phyloP scores from a whole-genome alignment of 345 rosid species.

The Rhizophora mangle region DNA sequence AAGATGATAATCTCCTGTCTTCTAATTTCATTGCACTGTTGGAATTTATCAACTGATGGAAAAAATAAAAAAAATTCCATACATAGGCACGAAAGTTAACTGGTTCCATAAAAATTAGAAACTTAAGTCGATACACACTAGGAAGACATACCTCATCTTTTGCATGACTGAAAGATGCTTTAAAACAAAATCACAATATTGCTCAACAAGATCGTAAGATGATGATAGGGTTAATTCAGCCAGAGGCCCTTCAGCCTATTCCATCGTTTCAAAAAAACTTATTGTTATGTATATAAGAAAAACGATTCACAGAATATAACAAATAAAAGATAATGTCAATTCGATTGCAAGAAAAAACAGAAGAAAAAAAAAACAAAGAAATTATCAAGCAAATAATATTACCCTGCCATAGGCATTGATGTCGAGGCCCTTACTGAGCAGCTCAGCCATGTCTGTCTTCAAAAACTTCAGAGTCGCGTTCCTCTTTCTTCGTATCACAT shows the following conservation, averaged over 20 bases:
- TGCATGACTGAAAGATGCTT: slow-evolving; percentile 71
- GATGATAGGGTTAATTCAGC: slow-evolving; percentile 57
- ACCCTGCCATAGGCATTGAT: slow-evolving; percentile 81
- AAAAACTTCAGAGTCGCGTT: slow-evolving; percentile 80
- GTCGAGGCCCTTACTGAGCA: slow-evolving; percentile 78
- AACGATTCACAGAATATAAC: too few relatives aligned
- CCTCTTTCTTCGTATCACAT: slow-evolving; percentile 75
- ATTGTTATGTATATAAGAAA: not conserved
- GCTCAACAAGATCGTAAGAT: slow-evolving; percentile 73
- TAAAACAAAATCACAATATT: slow-evolving; percentile 53
- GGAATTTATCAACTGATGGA: not conserved
- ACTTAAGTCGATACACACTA: not conserved
- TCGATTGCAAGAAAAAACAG: too few relatives aligned
- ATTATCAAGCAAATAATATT: not conserved
- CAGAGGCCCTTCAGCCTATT: slow-evolving; percentile 82
- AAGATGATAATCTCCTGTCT: too few relatives aligned
- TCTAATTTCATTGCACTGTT: too few relatives aligned
- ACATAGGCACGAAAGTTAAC: not conserved
- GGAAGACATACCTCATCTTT: slow-evolving; percentile 46
- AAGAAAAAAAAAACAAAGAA: not conserved
- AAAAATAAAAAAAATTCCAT: not conserved
- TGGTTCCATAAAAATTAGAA: not conserved
- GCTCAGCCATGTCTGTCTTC: slow-evolving; percentile 89
- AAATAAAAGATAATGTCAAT: not conserved
- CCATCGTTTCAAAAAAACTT: slow-evolving; percentile 15